Evolutionary conservation across 2,329 filamentous ascomycete species (phyloP).

Genomic region (Colletotrichum viniferum): DNA sequence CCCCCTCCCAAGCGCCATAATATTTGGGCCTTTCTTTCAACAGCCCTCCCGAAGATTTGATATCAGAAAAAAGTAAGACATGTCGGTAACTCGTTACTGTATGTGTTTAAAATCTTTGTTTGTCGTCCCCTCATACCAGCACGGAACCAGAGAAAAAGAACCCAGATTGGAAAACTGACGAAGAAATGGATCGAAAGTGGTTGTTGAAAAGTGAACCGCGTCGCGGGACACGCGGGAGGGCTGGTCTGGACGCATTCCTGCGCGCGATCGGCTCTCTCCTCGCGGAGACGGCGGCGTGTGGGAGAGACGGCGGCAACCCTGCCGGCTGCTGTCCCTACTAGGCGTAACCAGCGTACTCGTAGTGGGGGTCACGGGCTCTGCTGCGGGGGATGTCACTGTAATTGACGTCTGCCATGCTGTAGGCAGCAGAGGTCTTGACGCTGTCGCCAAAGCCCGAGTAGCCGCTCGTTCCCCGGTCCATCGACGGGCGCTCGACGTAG

Average conservation of each 20-base stretch:
- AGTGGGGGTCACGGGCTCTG: constrained; percentile 26
- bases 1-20: constrained; percentile 3
- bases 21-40: neutral
- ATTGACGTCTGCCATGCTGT: constrained; percentile 32
- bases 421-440: constrained; percentile 38
- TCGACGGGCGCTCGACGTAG: constrained; percentile 28
- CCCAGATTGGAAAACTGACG: neutral
- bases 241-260: constrained; percentile 1
- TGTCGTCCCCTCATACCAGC: constrained; percentile 12
- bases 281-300: neutral
- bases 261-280: constrained; percentile 6
- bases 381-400: constrained; percentile 32
- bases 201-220: neutral
- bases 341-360: constrained; percentile 13
- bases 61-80: constrained; percentile 21
- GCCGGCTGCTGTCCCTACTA: neutral
- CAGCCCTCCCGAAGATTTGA: constrained; percentile 14
- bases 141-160: constrained; percentile 18
- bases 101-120: constrained; percentile 14
- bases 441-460: constrained; percentile 35
- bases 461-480: constrained; percentile 29
- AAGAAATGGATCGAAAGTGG: neutral
- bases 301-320: neutral
- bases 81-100: constrained; percentile 22
- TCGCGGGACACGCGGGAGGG: neutral